These are phyloP conservation scores for Wallacemonas collosoma DNA, from an alignment of 208 protist genomes.

Conservation along the genomic window DNA sequence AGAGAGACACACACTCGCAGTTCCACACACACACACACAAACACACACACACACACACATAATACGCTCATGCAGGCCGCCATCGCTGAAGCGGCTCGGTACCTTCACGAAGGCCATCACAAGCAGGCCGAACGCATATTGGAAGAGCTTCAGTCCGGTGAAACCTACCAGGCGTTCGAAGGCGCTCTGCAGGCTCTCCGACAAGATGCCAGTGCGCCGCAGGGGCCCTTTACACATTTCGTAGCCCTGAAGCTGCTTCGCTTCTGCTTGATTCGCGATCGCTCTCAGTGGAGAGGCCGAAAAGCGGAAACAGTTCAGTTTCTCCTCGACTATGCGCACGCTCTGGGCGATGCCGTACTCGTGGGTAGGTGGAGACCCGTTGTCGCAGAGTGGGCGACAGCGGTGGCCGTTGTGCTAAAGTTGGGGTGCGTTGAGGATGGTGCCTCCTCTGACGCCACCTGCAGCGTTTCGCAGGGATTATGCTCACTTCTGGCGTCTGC, in stretches of 20 bases:
- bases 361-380: slow-evolving; percentile 59
- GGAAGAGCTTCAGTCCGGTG: slow-evolving; percentile 38
- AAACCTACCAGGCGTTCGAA: slow-evolving; percentile 37
- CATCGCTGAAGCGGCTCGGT: slow-evolving; percentile 52
- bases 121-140: slow-evolving; percentile 43
- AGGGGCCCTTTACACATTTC: slow-evolving; percentile 64
- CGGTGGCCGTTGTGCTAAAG: slow-evolving; percentile 68
- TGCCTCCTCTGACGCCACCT: slow-evolving; percentile 13
- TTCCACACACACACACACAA: neutral
- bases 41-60: slow-evolving; percentile 5
- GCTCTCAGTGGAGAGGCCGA: slow-evolving; percentile 14
- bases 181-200: slow-evolving; percentile 20
- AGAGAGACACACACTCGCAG: neutral
- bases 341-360: slow-evolving; percentile 25
- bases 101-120: slow-evolving; percentile 62
- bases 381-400: slow-evolving; percentile 55
- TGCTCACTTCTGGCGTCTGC: slow-evolving; percentile 24
- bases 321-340: slow-evolving; percentile 42
- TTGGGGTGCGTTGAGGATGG: slow-evolving; percentile 40
- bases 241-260: slow-evolving; percentile 61
- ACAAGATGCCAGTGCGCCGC: slow-evolving; percentile 12
- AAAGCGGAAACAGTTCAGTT: slow-evolving; percentile 39
- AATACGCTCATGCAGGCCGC: slow-evolving; percentile 34
- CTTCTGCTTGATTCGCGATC: slow-evolving; percentile 51
- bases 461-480: slow-evolving; percentile 12